Percentiles rank a stretch among this genome's conserved stretches.
These are phyloP conservation scores for Verticillium tricorpus DNA, from an alignment of 2,329 filamentous ascomycete species.

Conservation along the genomic window DNA sequence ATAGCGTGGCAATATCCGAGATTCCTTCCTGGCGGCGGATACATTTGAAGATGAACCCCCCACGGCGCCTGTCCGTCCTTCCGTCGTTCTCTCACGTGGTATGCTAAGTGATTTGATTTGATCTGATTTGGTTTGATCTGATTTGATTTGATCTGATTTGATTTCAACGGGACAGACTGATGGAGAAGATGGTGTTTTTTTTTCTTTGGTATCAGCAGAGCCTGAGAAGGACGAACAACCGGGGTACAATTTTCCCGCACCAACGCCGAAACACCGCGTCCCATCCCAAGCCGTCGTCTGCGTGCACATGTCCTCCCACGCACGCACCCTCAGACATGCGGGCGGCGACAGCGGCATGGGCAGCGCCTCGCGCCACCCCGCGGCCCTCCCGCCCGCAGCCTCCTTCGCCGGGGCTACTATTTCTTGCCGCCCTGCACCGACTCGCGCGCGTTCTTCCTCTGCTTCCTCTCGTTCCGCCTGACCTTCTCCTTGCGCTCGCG, in stretches of 20 bases:
- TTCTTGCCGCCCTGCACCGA: neutral
- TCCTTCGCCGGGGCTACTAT: neutral
- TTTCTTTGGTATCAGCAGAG: neutral
- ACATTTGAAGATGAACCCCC: neutral
- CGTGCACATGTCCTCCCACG: neutral
- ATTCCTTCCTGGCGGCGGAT: neutral
- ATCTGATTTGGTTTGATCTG: too few species aligned
- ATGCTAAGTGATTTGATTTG: too few species aligned
- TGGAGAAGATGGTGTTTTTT: neutral
- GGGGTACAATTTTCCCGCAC: neutral
- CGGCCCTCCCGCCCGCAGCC: neutral
- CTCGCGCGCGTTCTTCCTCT: slow-evolving; percentile 61
- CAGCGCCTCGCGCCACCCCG: neutral
- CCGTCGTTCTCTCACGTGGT: neutral
- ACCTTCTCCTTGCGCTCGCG: slow-evolving; percentile 64
- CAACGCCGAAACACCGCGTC: neutral
- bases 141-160: too few species aligned
- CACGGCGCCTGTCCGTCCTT: neutral
- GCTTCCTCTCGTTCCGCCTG: slow-evolving; percentile 65
- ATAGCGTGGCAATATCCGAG: neutral
- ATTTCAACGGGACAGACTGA: neutral
- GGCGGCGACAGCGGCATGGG: neutral
- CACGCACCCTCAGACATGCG: neutral
- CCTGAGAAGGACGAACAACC: neutral
- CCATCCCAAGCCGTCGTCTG: neutral